phyloP scores from a whole-genome alignment of 352 stramenopile species.

The Phytophthora ohioensis region DNA sequence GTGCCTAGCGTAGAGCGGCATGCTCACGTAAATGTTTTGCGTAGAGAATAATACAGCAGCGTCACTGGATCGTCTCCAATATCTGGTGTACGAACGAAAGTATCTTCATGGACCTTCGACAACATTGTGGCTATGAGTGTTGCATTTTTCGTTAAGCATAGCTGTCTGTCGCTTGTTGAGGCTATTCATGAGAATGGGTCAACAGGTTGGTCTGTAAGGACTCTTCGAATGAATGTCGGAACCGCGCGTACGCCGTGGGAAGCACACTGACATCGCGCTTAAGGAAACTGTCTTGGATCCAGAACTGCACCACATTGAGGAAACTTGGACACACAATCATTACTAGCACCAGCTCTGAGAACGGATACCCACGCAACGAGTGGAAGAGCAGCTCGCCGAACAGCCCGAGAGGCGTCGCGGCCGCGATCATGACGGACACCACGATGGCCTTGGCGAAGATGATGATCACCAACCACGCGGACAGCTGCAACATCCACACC shows the following conservation, averaged over 20 bases:
- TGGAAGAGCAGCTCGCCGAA: constrained; percentile 75
- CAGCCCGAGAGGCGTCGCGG: constrained; percentile 52
- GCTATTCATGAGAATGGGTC: constrained; percentile 35
- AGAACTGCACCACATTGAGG: constrained; percentile 88
- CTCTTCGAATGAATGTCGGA: constrained; percentile 73
- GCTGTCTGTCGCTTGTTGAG: not conserved
- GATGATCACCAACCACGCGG: constrained; percentile 78
- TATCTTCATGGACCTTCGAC: not conserved
- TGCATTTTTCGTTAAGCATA: constrained; percentile 5
- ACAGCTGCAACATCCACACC: constrained; percentile 68
- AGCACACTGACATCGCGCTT: constrained; percentile 79
- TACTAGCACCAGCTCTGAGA: constrained; percentile 77
- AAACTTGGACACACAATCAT: constrained; percentile 89
- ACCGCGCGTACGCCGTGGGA: constrained; percentile 63
- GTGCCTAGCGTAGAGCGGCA: not conserved
- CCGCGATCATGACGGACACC: constrained; percentile 71
- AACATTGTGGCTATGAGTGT: not conserved
- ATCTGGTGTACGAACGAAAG: not conserved
- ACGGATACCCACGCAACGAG: constrained; percentile 66
- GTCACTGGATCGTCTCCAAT: too few species aligned
- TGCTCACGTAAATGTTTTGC: constrained; percentile 7
- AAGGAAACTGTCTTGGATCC: constrained; percentile 88
- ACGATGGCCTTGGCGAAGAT: constrained; percentile 86
- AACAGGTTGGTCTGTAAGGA: constrained; percentile 76
- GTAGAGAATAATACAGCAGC: constrained; percentile 11